Evolutionary conservation across 1,284 basidiomycete species (phyloP).

Genomic region (Fomitopsis palustris): DNA sequence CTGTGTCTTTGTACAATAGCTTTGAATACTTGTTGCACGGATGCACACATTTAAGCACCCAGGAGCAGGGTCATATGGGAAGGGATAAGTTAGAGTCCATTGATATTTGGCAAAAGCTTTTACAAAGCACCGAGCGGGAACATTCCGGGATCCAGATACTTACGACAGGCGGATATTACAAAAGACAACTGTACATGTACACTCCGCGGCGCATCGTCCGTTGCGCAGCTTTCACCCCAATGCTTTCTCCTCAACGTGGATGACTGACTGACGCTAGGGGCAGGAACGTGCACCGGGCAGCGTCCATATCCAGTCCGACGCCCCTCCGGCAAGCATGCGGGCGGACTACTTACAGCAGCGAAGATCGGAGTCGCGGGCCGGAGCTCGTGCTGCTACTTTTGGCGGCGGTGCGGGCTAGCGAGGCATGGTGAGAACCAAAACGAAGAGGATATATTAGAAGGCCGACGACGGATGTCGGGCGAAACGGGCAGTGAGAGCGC

Average conservation of each 20-base stretch:
- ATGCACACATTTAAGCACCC: not conserved
- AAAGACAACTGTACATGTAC: constrained; percentile 4
- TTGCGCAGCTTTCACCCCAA: not conserved
- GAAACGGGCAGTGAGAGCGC: not conserved
- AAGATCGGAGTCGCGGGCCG: not conserved
- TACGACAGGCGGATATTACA: constrained; percentile 6
- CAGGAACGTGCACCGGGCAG: not conserved
- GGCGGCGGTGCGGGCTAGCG: no score
- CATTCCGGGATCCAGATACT: constrained; percentile 3
- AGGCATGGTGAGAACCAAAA: not conserved
- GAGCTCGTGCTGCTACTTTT: constrained; percentile 2
- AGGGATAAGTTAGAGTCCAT: not conserved
- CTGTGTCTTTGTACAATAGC: not conserved
- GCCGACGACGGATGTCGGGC: not conserved
- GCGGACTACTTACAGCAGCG: not conserved
- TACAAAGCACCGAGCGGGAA: not conserved
- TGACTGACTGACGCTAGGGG: not conserved
- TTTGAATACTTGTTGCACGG: not conserved
- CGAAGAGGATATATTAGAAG: not conserved
- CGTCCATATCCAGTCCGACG: not conserved
- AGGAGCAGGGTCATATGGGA: not conserved
- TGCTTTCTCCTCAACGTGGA: not conserved
- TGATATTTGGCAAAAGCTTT: not conserved
- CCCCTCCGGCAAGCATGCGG: not conserved
- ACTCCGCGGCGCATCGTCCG: not conserved